phyloP scores from a whole-genome alignment of 2,329 filamentous ascomycete species.

The Colletotrichum godetiae region DNA sequence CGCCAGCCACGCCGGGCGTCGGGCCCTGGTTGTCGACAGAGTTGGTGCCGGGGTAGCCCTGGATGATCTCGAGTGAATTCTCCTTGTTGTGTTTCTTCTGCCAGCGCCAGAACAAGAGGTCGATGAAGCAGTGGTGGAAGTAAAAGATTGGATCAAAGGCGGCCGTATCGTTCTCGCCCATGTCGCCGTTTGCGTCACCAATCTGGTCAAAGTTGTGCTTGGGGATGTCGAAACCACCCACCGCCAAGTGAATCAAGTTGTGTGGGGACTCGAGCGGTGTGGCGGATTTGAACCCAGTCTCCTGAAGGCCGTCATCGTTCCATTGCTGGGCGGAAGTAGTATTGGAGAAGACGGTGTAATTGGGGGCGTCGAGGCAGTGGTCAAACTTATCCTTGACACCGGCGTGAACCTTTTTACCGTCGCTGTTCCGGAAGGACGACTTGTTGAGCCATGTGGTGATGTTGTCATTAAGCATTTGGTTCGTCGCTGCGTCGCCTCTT shows the following conservation, averaged over 20 bases:
- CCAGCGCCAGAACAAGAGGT: constrained; percentile 45
- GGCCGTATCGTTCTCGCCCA: constrained; percentile 50
- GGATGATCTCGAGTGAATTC: constrained; percentile 10
- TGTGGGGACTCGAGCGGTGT: constrained; percentile 42
- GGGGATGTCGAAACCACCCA: constrained; percentile 39
- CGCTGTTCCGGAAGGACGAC: constrained; percentile 8
- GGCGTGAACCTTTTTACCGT: neutral
- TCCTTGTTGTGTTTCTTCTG: constrained; percentile 38
- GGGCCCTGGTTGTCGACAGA: constrained; percentile 30
- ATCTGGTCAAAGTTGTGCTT: constrained; percentile 6
- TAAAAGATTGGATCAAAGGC: constrained; percentile 47
- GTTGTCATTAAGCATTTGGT: constrained; percentile 44
- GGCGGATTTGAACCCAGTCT: neutral
- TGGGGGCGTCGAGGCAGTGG: constrained; percentile 43
- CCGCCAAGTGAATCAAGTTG: constrained; percentile 43
- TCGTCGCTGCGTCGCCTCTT: neutral
- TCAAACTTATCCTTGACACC: constrained; percentile 29
- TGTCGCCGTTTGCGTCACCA: constrained; percentile 45
- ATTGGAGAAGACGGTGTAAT: constrained; percentile 49
- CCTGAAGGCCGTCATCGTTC: constrained; percentile 30
- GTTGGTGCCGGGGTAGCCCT: constrained; percentile 32
- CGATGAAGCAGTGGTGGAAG: constrained; percentile 46
- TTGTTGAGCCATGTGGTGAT: constrained; percentile 26
- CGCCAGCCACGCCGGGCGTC: constrained; percentile 21
- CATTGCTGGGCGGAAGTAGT: constrained; percentile 39